These are phyloP conservation scores for Vicia sativa DNA, from an alignment of 306 rosid genomes.

Conservation along the genomic window DNA sequence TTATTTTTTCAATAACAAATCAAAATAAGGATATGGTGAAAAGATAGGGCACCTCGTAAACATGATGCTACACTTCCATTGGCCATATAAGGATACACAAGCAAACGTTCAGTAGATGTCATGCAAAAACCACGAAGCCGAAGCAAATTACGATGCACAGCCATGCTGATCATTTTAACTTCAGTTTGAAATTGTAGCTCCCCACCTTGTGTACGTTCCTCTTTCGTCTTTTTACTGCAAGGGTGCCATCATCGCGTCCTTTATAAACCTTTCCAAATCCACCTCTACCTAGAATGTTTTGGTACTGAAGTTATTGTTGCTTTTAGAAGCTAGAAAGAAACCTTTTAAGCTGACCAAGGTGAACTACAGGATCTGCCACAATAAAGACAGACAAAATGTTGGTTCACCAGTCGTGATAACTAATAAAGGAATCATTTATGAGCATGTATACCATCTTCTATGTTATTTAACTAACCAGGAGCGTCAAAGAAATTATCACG, in stretches of 20 bases:
- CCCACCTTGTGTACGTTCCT: constrained; percentile 91
- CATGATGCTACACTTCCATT: constrained; percentile 99
- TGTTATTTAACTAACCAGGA: constrained; percentile 74
- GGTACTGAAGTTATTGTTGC: constrained; percentile 86
- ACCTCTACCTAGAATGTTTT: constrained; percentile 86
- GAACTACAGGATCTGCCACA: constrained; percentile 88
- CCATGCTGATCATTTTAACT: constrained; percentile 97
- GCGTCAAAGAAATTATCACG: constrained; percentile 91
- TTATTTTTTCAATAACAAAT: not conserved
- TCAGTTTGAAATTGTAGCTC: constrained; percentile 98
- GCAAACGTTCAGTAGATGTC: constrained; percentile 97
- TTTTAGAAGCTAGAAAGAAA: constrained; percentile 86
- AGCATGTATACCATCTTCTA: constrained; percentile 9
- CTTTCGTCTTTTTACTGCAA: constrained; percentile 98
- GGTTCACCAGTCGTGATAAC: constrained; percentile 21
- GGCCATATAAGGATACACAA: constrained; percentile 90
- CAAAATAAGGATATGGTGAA: not conserved
- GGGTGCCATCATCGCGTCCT: constrained; percentile 93
- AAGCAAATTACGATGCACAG: constrained; percentile 96
- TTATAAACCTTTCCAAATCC: constrained; percentile 97
- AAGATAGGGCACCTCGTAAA: constrained; percentile 68
- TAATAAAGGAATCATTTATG: constrained; percentile 21
- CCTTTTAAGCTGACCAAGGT: constrained; percentile 93
- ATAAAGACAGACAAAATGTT: constrained; percentile 33
- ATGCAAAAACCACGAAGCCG: constrained; percentile 94